Evolutionary conservation across 1,139 yeast species (phyloP).

Genomic region (Hyphopichia khmerensis): DNA sequence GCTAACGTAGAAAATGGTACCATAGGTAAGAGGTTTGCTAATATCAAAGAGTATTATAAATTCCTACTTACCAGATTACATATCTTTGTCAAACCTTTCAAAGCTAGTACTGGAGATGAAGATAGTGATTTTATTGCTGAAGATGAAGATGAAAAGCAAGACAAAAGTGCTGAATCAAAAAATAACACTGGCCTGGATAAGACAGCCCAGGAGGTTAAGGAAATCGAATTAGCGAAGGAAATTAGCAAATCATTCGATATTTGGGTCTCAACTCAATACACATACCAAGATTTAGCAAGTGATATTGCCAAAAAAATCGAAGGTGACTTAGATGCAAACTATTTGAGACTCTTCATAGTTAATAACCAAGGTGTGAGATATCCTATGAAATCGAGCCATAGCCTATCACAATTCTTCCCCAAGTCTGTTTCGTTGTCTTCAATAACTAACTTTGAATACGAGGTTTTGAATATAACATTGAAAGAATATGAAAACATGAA

Average conservation of each 20-base stretch:
- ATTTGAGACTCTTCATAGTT: constrained; percentile 63
- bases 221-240: constrained; percentile 15
- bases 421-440: constrained; percentile 48
- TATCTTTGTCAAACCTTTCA: constrained; percentile 52
- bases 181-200: constrained; percentile 9
- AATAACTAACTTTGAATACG: constrained; percentile 62
- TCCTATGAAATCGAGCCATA: constrained; percentile 43
- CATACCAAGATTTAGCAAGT: constrained; percentile 59
- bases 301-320: constrained; percentile 54
- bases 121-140: constrained; percentile 44
- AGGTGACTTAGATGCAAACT: constrained; percentile 53
- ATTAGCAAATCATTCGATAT: constrained; percentile 46
- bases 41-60: constrained; percentile 55
- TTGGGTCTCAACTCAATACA: constrained; percentile 66
- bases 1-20: constrained; percentile 20
- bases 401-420: constrained; percentile 48
- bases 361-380: constrained; percentile 54
- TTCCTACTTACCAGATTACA: constrained; percentile 69
- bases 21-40: constrained; percentile 18
- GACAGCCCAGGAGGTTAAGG: constrained; percentile 10
- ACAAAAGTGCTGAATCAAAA: constrained; percentile 13
- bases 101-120: constrained; percentile 44
- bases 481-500: constrained; percentile 77
- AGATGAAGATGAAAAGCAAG: constrained; percentile 16
- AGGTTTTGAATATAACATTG: constrained; percentile 70